Base-by-base conservation (phyloP, 768 basidiomycete genomes). In the Leccinum boreale region DNA sequence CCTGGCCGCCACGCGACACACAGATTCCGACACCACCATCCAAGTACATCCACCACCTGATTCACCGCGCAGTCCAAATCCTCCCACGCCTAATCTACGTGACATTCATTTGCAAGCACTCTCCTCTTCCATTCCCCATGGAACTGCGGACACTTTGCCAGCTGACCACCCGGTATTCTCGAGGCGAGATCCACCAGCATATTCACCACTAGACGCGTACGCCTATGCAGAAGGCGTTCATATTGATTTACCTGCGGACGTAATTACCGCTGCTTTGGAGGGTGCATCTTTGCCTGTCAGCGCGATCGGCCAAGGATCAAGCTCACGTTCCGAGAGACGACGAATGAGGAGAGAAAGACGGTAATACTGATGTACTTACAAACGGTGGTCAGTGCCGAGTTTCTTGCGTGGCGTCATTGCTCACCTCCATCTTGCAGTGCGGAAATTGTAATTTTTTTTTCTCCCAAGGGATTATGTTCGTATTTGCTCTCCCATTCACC, bases 231-330 rank as follows among this genome's bases (percentile, higher is more conserved):
- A 92, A 44, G 94, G 94, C 29, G 91, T 96, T n/a, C 90, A 91
- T 52, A 86, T 95, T 50, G 92, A 97, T 73, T 78, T 97, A 33
- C 94, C 94, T 24, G 92, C 94, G 33, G 94, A 97, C 64, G 83
- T 96, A 57, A 94, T 97, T 64, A 83, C 91, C 23, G 91, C 92
- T 49, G 92, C 94, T 8, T 74, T 97, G 64, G 94, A 94, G 73
- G 88, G 88, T 8, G 79, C 78, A 46, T 71, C 81, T 15, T 75
- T 90, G 33, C 88, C 90, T n/a, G 64, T 79, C 9, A 81, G 77
- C 58, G 75, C 82, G 3, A 75, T 88, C 36, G 83, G 84, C 7
- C 81, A 81, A 63, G 75, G 77, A 10, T 65, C 67, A 35, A 75
- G 74, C 60, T 74, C 77, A 31, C 74, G 79, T 49, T 78, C 82